These are phyloP conservation scores for Leccinum subspadiceum DNA, from an alignment of 1,284 basidiomycete species.

Conservation along the genomic window DNA sequence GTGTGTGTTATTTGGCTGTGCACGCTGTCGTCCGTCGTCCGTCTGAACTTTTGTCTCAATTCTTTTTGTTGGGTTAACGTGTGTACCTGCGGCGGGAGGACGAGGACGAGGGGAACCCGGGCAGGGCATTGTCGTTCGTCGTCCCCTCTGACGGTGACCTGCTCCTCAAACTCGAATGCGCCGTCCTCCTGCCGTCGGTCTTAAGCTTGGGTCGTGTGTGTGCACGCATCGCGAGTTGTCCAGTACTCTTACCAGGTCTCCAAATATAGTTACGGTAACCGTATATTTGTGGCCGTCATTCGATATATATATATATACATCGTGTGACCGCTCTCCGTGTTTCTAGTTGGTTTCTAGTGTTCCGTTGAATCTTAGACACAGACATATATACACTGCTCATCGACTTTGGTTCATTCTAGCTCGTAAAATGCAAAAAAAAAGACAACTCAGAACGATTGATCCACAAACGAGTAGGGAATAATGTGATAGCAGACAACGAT, in stretches of 20 bases:
- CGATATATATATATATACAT: constrained; percentile 16
- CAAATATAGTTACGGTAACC: constrained; percentile 14
- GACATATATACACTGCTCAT: neutral
- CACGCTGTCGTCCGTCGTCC: constrained; percentile 3
- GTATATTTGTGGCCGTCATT: constrained; percentile 15
- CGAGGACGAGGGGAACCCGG: neutral
- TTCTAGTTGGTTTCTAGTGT: constrained; percentile 1
- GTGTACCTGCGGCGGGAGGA: neutral
- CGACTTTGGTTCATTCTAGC: neutral
- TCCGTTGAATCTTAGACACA: constrained; percentile 13
- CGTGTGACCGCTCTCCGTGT: neutral
- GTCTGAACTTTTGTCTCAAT: constrained; percentile 12
- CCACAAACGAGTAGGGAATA: neutral
- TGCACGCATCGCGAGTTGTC: neutral
- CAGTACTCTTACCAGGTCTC: constrained; percentile 19
- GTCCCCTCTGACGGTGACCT: neutral
- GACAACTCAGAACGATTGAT: neutral
- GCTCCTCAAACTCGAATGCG: neutral
- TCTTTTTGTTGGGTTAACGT: constrained; percentile 9
- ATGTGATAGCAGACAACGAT: neutral
- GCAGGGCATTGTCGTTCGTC: neutral
- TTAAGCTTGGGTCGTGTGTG: neutral
- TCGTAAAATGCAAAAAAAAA: neutral
- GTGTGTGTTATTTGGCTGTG: constrained; percentile 2
- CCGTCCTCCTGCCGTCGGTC: neutral